Conservation (phyloP, 2,329 filamentous ascomycete genomes). For the Alternaria dauci region DNA sequence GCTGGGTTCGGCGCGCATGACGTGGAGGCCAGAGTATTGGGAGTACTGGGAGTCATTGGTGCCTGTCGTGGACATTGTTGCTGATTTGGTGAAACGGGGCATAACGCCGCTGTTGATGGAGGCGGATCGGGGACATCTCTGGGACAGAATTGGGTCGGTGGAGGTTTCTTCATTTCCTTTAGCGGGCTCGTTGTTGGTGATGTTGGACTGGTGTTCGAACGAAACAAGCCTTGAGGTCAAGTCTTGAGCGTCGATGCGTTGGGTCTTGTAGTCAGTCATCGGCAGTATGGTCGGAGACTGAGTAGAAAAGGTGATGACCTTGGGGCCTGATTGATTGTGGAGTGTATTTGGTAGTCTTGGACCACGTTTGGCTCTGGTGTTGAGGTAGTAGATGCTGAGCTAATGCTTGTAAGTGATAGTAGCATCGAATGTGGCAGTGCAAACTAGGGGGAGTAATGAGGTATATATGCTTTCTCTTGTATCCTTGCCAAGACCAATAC, state of each 20-base stretch:
- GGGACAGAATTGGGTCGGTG: slow-evolving; percentile 26
- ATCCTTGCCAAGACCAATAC: slow-evolving; percentile 18
- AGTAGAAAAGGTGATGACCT: slow-evolving; percentile 13
- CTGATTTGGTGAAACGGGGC: slow-evolving; percentile 36
- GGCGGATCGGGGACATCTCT: slow-evolving; percentile 38
- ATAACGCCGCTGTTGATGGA: slow-evolving; percentile 34
- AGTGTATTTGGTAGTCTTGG: slow-evolving; percentile 1
- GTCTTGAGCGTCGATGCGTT: slow-evolving; percentile 36
- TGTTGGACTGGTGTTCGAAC: slow-evolving; percentile 17
- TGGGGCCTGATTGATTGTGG: slow-evolving; percentile 9
- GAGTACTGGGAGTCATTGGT: slow-evolving; percentile 22
- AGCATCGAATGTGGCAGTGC: slow-evolving; percentile 11
- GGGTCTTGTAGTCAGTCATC: slow-evolving; percentile 43
- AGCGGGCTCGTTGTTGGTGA: slow-evolving; percentile 4
- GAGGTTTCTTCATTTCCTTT: slow-evolving; percentile 25
- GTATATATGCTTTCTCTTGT: slow-evolving; percentile 22
- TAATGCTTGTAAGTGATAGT: slow-evolving; percentile 2
- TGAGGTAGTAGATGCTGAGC: slow-evolving; percentile 7
- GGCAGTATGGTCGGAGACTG: slow-evolving; percentile 23
- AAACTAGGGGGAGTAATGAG: slow-evolving; percentile 8
- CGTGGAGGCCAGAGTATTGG: slow-evolving; percentile 18
- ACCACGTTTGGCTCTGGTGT: not conserved
- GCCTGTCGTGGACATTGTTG: slow-evolving; percentile 37
- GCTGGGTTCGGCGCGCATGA: slow-evolving; percentile 24
- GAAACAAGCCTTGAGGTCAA: slow-evolving; percentile 33